These are phyloP conservation scores for Phialophora macrospora DNA, from an alignment of 2,329 filamentous ascomycete genomes.

Conservation along the genomic window DNA sequence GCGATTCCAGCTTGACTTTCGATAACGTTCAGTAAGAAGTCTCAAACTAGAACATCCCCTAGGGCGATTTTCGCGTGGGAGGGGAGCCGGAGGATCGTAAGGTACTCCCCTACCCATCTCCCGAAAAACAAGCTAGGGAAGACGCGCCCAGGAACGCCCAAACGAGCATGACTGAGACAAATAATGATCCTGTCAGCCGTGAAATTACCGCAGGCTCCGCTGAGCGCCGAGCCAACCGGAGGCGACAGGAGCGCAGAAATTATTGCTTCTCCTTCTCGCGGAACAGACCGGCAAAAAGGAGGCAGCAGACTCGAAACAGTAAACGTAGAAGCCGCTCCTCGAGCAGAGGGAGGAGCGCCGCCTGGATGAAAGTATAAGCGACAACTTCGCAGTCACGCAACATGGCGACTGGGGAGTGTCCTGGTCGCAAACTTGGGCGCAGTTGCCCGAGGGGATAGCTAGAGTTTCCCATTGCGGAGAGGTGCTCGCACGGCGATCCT, in stretches of 20 bases:
- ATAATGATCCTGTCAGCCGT: conserved; percentile 35
- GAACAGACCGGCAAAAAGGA: conserved; percentile 27
- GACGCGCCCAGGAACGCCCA: conserved; percentile 26
- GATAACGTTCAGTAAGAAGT: conserved; percentile 42
- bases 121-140: conserved; percentile 19
- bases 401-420: background rate
- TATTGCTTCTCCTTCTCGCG: conserved; percentile 20
- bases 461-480: conserved; percentile 7
- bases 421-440: background rate
- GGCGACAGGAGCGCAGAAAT: conserved; percentile 18
- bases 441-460: conserved; percentile 7
- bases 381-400: conserved; percentile 20
- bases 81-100: conserved; percentile 15
- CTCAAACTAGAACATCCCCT: conserved; percentile 23
- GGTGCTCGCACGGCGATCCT: conserved; percentile 7
- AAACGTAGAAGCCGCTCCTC: conserved; percentile 8
- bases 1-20: conserved; percentile 54
- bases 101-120: conserved; percentile 17
- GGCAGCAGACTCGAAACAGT: conserved; percentile 17
- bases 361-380: conserved; percentile 30
- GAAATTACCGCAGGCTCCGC: conserved; percentile 37
- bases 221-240: conserved; percentile 36
- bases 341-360: background rate
- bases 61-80: conserved; percentile 12
- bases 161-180: conserved; percentile 36